Evolutionary conservation across 2,329 filamentous ascomycete species (phyloP).

Genomic region (Colletotrichum abscissum): DNA sequence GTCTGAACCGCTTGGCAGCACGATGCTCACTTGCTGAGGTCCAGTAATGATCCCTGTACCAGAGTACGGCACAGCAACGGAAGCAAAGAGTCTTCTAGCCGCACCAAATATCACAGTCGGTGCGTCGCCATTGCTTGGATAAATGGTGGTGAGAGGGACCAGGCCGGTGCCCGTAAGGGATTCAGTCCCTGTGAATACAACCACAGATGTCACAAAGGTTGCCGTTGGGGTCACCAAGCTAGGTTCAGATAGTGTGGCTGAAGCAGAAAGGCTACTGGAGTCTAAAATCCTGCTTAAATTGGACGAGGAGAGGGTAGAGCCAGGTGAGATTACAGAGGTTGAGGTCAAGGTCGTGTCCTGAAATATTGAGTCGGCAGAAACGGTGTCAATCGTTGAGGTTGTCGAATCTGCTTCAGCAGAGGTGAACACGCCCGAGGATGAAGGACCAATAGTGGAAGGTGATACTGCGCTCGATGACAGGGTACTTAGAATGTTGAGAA

Average conservation of each 20-base stretch:
- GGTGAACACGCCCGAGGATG: not conserved
- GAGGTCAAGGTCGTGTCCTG: too few species aligned
- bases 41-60: slow-evolving; percentile 11
- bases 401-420: too few species aligned
- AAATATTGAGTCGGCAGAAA: not conserved
- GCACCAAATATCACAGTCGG: slow-evolving; percentile 8
- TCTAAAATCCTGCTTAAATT: not conserved
- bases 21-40: not conserved
- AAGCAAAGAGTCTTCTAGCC: not conserved
- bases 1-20: not conserved
- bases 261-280: not conserved
- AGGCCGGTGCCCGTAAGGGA: not conserved
- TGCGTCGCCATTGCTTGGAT: not conserved
- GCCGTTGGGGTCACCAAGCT: not conserved
- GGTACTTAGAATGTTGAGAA: not conserved
- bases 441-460: not conserved
- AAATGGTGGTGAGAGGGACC: not conserved
- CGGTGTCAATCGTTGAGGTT: not conserved
- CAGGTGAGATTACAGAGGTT: not conserved
- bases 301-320: not conserved
- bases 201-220: not conserved
- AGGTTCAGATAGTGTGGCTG: not conserved
- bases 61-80: not conserved
- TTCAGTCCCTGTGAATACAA: not conserved
- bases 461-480: not conserved